phyloP scores from a whole-genome alignment of 2,329 filamentous ascomycete genomes.

The Cordyceps cateniannulata region DNA sequence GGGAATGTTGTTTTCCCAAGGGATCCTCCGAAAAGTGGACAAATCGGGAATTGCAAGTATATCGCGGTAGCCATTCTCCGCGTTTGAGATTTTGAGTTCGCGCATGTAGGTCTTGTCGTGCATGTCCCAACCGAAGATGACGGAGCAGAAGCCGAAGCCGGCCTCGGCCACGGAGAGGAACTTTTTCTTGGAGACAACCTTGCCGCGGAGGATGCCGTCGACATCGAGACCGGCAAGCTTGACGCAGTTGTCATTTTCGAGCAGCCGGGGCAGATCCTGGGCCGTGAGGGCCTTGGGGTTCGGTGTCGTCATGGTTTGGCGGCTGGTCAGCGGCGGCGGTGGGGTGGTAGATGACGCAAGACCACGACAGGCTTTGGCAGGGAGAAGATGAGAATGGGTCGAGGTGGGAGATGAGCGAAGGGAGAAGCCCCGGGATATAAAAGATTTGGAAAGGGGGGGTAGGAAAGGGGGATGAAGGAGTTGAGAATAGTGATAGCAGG shows the following conservation, averaged over 20 bases:
- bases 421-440: no score
- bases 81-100: slow-evolving; percentile 71
- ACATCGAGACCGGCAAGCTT: slow-evolving; percentile 66
- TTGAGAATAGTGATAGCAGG: background rate
- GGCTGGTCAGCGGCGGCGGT: background rate
- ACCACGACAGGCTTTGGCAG: background rate
- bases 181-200: slow-evolving; percentile 77
- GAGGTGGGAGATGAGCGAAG: background rate
- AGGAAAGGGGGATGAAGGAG: no score
- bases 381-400: background rate
- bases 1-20: slow-evolving; percentile 70
- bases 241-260: slow-evolving; percentile 33
- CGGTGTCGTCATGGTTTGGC: slow-evolving; percentile 15
- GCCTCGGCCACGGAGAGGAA: slow-evolving; percentile 67
- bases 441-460: no score
- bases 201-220: slow-evolving; percentile 70
- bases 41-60: slow-evolving; percentile 68
- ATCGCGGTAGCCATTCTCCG: slow-evolving; percentile 72
- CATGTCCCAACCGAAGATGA: slow-evolving; percentile 86
- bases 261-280: slow-evolving; percentile 55
- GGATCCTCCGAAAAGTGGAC: slow-evolving; percentile 63
- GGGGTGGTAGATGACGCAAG: background rate
- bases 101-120: slow-evolving; percentile 73
- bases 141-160: slow-evolving; percentile 79
- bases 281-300: slow-evolving; percentile 37